Percentiles rank a stretch among this genome's conserved stretches.
These are phyloP conservation scores for Bipolaris victoriae DNA, from an alignment of 2,329 filamentous ascomycete genomes.

Conservation along the genomic window DNA sequence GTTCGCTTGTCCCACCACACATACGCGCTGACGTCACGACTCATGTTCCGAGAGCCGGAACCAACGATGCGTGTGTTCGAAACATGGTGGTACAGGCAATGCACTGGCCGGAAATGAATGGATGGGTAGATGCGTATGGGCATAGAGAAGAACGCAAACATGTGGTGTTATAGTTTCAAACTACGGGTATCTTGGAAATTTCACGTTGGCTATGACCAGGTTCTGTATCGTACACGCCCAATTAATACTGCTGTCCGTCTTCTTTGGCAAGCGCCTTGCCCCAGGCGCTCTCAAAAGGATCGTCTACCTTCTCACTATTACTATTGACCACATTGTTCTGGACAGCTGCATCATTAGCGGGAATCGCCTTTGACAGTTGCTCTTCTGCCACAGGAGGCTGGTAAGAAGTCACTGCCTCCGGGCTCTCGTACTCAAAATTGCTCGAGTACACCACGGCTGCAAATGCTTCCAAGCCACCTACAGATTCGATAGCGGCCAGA, in stretches of 20 bases:
- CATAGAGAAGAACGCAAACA: background rate
- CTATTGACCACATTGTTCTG: slow-evolving; percentile 54
- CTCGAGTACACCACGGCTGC: slow-evolving; percentile 86
- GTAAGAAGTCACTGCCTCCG: slow-evolving; percentile 34
- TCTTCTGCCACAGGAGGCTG: slow-evolving; percentile 57
- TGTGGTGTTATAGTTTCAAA: slow-evolving; percentile 15
- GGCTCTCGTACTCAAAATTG: slow-evolving; percentile 68
- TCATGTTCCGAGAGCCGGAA: slow-evolving; percentile 18
- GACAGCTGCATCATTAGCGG: slow-evolving; percentile 61
- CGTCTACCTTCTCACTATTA: slow-evolving; percentile 48
- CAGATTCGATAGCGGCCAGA: slow-evolving; percentile 72
- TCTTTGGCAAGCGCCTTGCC: slow-evolving; percentile 64
- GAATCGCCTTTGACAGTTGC: slow-evolving; percentile 22
- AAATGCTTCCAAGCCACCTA: slow-evolving; percentile 79
- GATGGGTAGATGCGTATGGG: background rate
- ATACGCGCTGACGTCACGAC: slow-evolving; percentile 31
- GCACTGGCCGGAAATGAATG: background rate
- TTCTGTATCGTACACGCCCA: slow-evolving; percentile 8
- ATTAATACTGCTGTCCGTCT: slow-evolving; percentile 38
- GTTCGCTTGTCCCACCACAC: slow-evolving; percentile 3
- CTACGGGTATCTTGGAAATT: slow-evolving; percentile 27
- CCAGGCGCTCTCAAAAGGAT: slow-evolving; percentile 72
- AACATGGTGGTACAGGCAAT: background rate
- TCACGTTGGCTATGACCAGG: slow-evolving; percentile 4
- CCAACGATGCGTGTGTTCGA: background rate